phyloP scores from a whole-genome alignment of 345 rosid species.

The Arabidopsis thaliana region DNA sequence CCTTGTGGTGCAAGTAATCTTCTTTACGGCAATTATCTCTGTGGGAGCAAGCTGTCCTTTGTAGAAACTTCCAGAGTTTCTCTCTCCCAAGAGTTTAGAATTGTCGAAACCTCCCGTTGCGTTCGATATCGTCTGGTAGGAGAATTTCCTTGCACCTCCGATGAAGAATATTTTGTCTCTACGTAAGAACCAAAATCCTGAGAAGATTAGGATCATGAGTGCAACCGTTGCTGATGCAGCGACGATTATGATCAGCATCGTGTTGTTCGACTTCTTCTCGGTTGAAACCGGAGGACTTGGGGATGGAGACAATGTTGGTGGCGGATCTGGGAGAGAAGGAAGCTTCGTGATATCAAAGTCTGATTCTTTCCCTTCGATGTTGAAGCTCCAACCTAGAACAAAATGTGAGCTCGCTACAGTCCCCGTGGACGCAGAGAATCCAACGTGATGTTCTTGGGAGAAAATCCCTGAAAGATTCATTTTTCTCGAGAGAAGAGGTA shows the following conservation, averaged over 20 bases:
- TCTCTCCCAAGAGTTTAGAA: conserved; percentile 31
- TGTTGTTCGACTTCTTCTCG: background rate
- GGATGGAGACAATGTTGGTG: conserved; percentile 8
- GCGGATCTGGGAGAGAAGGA: conserved; percentile 53
- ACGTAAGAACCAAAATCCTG: background rate
- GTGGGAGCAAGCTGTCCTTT: conserved; percentile 36
- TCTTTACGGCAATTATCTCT: conserved; percentile 38
- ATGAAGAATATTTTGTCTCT: background rate
- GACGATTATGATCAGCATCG: conserved; percentile 10
- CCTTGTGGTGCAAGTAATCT: conserved; percentile 33
- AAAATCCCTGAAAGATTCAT: conserved; percentile 52
- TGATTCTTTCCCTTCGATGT: conserved; percentile 49
- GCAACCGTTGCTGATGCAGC: conserved; percentile 4
- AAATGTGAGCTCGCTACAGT: conserved; percentile 48
- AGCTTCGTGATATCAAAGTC: conserved; percentile 55
- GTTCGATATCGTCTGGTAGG: conserved; percentile 28
- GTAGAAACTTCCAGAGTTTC: conserved; percentile 34
- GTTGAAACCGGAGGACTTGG: conserved; percentile 1
- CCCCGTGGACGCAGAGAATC: conserved; percentile 62
- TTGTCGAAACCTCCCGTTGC: conserved; percentile 28
- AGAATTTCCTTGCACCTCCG: conserved; percentile 26
- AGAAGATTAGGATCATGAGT: background rate
- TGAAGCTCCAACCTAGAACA: conserved; percentile 72
- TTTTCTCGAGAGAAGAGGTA: conserved; percentile 56
- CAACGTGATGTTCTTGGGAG: conserved; percentile 50